Base-by-base conservation (phyloP, 768 basidiomycete species). In the Strobilomyces dryophilus region DNA sequence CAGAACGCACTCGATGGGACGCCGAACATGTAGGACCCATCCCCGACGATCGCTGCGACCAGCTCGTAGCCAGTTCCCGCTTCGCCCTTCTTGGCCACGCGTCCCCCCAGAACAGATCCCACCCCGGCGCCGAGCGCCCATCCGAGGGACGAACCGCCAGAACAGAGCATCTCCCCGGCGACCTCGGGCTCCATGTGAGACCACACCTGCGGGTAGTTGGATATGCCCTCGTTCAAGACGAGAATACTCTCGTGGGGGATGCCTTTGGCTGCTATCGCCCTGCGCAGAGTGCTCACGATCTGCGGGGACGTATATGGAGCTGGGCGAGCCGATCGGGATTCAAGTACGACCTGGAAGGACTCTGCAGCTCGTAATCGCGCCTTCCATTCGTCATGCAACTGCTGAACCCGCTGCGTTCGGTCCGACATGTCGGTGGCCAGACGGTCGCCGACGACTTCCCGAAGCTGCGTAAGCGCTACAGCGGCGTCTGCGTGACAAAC, bases 41-140 rank as follows among this genome's bases (percentile, higher is more conserved):
- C 87, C 0, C 87, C 87, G 3, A 87, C 82, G 24, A 89, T 70
- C 1, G 72, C 73, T 1, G 79, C 75, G 8, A 83, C 72, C 39
- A 89, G 64, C n/a, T 88, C 83, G 45, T 77, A 73, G 4, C 61
- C 67, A 8, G 67, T 64, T 4, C 56, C 54, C 11, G 49, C 43
- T 14, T 66, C 56, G 7, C 47, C 58, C 31, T 60, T 64, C 37
- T 55, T 57, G 3, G 63, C 63, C 26, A 47, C 57, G 17, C 65
- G 57, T 4, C 68, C 74, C 1, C 78, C 85, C 6, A 87, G 58
- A 42, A 71, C 62, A 1, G 79, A 79, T 3, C 87, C 87, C 5
- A 89, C 68, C 4, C 83, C 79, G 0, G 81, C 85, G 40, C 82
- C 86, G 4, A 87, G 68, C 3, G 76, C 78, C 83, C 84, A 89